Base-by-base conservation (phyloP, 768 basidiomycete genomes). In the Coprinellus aureogranulatus region DNA sequence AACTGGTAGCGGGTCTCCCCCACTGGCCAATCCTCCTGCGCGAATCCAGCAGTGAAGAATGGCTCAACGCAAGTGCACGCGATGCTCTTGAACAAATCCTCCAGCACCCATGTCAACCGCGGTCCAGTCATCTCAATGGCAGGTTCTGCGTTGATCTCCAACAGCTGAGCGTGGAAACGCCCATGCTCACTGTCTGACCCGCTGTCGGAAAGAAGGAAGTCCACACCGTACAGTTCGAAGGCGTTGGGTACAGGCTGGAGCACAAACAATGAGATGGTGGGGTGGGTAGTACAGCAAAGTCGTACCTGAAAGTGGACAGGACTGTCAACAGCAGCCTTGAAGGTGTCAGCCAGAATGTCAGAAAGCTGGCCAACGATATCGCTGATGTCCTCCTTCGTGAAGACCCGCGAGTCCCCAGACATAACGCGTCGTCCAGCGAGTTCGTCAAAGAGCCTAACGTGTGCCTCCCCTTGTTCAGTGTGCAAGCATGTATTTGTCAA, bases 81-180 rank as follows among this genome's bases (percentile, higher is more conserved):
- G 18, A 92, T 89, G 1, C 84, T 80, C 31, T 74, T 73, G 74
- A 97, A 96, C 53, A 97, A 75, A 61, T 90, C 89, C 63, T 88
- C 83, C 53, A 97, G 73, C 45, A 94, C 84, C 82, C 89, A 89
- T 18, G 84, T 81, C 34, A 98, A 73, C 27, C 93, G 81, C 34
- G 86, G 81, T 1, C 95, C 97, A 0, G 95, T 95, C 54, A 96
- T 81, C 65, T 94, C 92, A 58, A 98, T 96, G 44, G 97, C 97
- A 1, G 97, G 96, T 61, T 95, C 94, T 5, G 96, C 87, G 67
- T 99, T 99, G 65, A 96, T 79, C 71, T 98, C 97, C 28, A 98
- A 78, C 1, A 98, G 75, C 55, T 88, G 86, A 16, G 92, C 86
- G 59, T 83, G 79, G 55, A 85, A 81, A 8, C 68, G 65, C 5